Percentiles rank a stretch among this genome's conserved stretches.
phyloP scores from a whole-genome alignment of 371 early-diverging fungal species.

The Dichotomocladium elegans region DNA sequence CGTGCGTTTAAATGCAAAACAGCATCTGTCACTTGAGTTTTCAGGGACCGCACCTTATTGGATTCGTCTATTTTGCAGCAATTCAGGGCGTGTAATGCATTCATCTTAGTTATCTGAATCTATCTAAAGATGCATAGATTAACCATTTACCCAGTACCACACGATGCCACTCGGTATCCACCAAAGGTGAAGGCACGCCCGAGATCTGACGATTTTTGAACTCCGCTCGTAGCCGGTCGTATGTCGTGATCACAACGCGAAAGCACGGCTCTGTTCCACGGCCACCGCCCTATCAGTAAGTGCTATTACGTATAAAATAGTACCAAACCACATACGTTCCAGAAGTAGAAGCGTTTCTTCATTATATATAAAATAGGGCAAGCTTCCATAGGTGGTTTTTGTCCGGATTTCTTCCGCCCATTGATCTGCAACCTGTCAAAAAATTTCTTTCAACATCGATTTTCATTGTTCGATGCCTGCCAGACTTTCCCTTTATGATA shows the following conservation, averaged over 20 bases:
- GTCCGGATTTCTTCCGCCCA: slow-evolving; percentile 65
- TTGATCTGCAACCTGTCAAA: slow-evolving; percentile 44
- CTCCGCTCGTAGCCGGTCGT: slow-evolving; percentile 34
- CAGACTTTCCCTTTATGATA: background rate
- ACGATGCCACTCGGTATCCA: slow-evolving; percentile 46
- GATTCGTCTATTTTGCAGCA: slow-evolving; percentile 83
- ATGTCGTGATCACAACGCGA: slow-evolving; percentile 37
- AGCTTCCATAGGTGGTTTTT: slow-evolving; percentile 48
- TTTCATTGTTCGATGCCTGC: background rate
- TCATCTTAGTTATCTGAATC: no score
- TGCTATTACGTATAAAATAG: background rate
- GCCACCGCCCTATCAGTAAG: background rate
- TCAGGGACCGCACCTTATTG: slow-evolving; percentile 58
- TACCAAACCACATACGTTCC: slow-evolving; percentile 23
- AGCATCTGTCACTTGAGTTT: slow-evolving; percentile 22
- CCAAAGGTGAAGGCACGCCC: slow-evolving; percentile 21
- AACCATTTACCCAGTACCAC: slow-evolving; percentile 30
- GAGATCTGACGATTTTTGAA: slow-evolving; percentile 13
- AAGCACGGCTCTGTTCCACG: slow-evolving; percentile 34
- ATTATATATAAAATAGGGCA: slow-evolving; percentile 37
- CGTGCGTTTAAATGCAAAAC: slow-evolving; percentile 20
- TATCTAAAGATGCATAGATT: background rate
- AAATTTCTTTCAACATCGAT: background rate
- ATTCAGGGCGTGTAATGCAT: no score
- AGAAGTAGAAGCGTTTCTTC: slow-evolving; percentile 22